These are phyloP conservation scores for Centella asiatica DNA, from an alignment of 129 eudicot genomes.

Conservation along the genomic window DNA sequence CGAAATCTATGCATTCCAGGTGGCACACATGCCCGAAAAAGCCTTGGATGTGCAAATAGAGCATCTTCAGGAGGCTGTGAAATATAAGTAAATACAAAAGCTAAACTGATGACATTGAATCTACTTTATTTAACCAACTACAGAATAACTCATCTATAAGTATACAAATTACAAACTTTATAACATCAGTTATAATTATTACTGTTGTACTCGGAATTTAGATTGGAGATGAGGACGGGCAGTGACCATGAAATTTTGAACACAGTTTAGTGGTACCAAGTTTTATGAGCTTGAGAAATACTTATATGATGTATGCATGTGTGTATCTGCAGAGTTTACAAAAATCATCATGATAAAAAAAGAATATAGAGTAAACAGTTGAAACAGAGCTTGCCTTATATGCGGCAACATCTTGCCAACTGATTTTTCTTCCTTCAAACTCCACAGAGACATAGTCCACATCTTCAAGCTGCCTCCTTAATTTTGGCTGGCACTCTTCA, in stretches of 20 bases:
- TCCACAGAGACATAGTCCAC: constrained; percentile 95
- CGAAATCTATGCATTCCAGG: constrained; percentile 99
- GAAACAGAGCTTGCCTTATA: constrained; percentile 53
- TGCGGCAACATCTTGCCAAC: constrained; percentile 94
- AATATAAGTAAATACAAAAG: constrained; percentile 7
- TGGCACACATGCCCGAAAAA: constrained; percentile 96
- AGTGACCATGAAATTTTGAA: not conserved
- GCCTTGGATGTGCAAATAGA: constrained; percentile 93
- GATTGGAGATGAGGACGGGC: not conserved
- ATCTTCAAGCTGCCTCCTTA: constrained; percentile 95
- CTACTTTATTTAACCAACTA: not conserved
- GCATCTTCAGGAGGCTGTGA: constrained; percentile 99
- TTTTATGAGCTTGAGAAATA: not conserved
- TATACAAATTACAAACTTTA: not conserved
- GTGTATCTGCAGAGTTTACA: too few species aligned
- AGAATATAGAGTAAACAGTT: not conserved
- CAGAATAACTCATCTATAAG: not conserved
- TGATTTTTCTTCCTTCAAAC: constrained; percentile 76
- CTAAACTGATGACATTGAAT: not conserved
- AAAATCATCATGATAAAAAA: too few species aligned
- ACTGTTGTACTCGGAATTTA: not conserved
- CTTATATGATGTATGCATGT: too few species aligned
- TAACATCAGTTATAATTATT: not conserved
- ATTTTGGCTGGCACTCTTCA: constrained; percentile 91
- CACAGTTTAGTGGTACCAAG: not conserved